These are phyloP conservation scores for Dryadomyces sulphureus DNA, from an alignment of 2,329 filamentous ascomycete species.

Conservation along the genomic window DNA sequence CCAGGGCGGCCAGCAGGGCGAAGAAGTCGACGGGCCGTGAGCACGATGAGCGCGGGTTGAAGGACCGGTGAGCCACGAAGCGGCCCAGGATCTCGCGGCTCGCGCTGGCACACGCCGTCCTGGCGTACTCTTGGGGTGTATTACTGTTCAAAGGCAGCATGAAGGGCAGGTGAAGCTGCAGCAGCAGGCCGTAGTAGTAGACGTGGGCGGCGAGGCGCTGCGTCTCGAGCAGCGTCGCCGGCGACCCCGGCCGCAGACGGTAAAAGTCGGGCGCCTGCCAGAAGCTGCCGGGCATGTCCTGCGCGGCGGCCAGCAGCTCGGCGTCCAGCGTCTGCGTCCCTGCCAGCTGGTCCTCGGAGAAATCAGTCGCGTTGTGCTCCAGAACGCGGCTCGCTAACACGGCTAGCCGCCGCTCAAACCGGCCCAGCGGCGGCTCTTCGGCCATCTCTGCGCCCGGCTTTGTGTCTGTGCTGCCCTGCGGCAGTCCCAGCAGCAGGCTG, in stretches of 20 bases:
- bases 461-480: slow-evolving; percentile 18
- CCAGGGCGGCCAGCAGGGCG: slow-evolving; percentile 21
- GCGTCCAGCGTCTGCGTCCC: neutral
- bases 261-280: neutral
- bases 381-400: neutral
- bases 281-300: neutral
- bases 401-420: slow-evolving; percentile 1
- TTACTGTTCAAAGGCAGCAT: slow-evolving; percentile 15
- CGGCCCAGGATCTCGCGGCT: slow-evolving; percentile 25
- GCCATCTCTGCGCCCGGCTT: neutral
- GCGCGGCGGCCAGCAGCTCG: neutral
- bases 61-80: slow-evolving; percentile 22
- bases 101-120: slow-evolving; percentile 22
- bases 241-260: neutral
- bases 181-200: slow-evolving; percentile 24
- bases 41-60: slow-evolving; percentile 16
- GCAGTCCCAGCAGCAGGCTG: slow-evolving; percentile 31
- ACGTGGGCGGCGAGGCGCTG: slow-evolving; percentile 25
- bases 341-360: neutral
- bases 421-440: neutral
- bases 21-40: slow-evolving; percentile 27
- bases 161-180: slow-evolving; percentile 28
- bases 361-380: neutral
- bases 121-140: slow-evolving; percentile 19
- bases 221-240: slow-evolving; percentile 12